Percentiles rank a stretch among this genome's conserved stretches.
Conservation (phyloP, 164 flowering plant species). For the Saururus chinensis region DNA sequence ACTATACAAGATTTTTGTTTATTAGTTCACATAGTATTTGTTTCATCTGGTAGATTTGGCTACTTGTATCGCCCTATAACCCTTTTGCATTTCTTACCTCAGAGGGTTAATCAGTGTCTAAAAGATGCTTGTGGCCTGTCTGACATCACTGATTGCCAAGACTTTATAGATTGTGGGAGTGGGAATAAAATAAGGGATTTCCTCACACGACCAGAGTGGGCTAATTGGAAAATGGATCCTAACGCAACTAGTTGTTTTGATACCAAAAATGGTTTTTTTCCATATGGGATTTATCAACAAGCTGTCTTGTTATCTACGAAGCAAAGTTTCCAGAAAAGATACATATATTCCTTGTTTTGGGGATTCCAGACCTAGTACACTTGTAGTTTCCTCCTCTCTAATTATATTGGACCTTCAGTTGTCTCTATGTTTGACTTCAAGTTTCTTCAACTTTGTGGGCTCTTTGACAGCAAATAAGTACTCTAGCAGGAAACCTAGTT, state of each 20-base stretch:
- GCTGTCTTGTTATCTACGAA: constrained; percentile 52
- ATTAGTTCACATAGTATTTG: too few relatives aligned
- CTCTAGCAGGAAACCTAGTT: constrained; percentile 76
- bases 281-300: constrained; percentile 57
- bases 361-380: constrained; percentile 60
- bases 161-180: constrained; percentile 64
- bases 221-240: constrained; percentile 21
- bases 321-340: constrained; percentile 33
- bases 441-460: background rate
- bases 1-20: background rate
- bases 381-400: background rate
- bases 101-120: constrained; percentile 89
- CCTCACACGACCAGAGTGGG: constrained; percentile 6
- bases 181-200: constrained; percentile 8
- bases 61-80: background rate
- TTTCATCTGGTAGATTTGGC: too few relatives aligned
- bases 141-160: constrained; percentile 13
- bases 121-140: constrained; percentile 46
- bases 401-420: background rate
- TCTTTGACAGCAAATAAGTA: constrained; percentile 66
- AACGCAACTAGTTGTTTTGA: constrained; percentile 40
- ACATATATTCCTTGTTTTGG: constrained; percentile 76
- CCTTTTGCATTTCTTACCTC: background rate
- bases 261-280: constrained; percentile 14
- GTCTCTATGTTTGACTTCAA: background rate